A percentile compares a stretch with the other conserved stretches of the same genome.
Evolutionary conservation across 306 rosid genomes (phyloP).

Genomic region (Carpinus viminea): DNA sequence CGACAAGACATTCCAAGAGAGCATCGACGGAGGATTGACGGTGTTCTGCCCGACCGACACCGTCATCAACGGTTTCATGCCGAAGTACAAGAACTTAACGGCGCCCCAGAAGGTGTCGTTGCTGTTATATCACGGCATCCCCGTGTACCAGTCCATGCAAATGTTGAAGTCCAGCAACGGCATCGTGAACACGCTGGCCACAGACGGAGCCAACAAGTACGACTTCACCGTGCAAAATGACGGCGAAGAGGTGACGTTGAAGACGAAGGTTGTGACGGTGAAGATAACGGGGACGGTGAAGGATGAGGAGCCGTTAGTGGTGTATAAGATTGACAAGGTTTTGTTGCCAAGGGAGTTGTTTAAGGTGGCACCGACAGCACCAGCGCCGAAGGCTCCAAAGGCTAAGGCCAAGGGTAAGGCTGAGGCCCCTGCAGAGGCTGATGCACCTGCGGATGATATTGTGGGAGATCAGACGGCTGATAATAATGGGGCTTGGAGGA

Average conservation of each 20-base stretch:
- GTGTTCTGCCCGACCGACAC: conserved; percentile 85
- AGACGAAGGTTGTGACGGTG: conserved; percentile 65
- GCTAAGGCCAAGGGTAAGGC: conserved; percentile 7
- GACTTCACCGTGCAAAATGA: conserved; percentile 77
- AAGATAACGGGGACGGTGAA: conserved; percentile 61
- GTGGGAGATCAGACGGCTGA: conserved; percentile 60
- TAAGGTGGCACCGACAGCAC: conserved; percentile 38
- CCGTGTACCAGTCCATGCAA: conserved; percentile 72
- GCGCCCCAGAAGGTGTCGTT: conserved; percentile 55
- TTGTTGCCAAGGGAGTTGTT: conserved; percentile 75
- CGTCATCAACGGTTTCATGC: conserved; percentile 49
- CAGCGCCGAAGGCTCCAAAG: conserved; percentile 25
- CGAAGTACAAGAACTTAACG: conserved; percentile 75
- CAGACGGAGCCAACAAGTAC: conserved; percentile 71
- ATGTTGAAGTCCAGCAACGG: conserved; percentile 81
- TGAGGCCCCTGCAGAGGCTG: conserved; percentile 19
- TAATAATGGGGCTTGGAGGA: conserved; percentile 32
- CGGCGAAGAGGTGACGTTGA: conserved; percentile 73
- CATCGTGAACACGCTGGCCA: conserved; percentile 76
- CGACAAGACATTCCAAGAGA: conserved; percentile 47
- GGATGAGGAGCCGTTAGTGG: conserved; percentile 78
- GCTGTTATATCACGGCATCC: conserved; percentile 69
- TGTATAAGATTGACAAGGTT: conserved; percentile 67
- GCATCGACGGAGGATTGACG: conserved; percentile 76
- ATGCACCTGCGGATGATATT: conserved; percentile 30